Base-by-base conservation (phyloP, 352 stramenopile species). In the Phytophthora sojae region DNA sequence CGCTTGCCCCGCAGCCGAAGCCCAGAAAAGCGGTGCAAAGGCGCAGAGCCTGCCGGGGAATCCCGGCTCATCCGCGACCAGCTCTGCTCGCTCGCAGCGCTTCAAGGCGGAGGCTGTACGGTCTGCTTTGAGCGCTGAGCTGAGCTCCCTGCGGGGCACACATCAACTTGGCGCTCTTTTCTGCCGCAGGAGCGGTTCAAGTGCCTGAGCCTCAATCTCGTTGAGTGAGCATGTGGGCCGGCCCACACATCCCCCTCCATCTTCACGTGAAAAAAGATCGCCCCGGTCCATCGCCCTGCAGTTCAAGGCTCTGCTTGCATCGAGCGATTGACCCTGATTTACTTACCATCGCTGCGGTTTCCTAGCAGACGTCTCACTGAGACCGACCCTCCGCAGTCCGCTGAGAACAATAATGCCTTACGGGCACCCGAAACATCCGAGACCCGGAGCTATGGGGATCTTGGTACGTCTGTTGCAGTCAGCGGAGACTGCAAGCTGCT, bases 31-130 rank as follows among this genome's bases (percentile, higher is more conserved):
- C 37, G 49, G 56, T 17, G 49, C 49, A 56, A 19, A 8, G 47
- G 14, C 44, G 29, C 64, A 69, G 67, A 69, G 58, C 52, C 25
- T 58, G 59, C 49, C 25, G 60, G 35, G 44, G 61, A 60, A 75
- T 44, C 50, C 66, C 51, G 35, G 51, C 51, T 67, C 55, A 74
- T 71, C 64, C 32, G 56, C 64, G 45, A 23, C 19, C 39, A 57
- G 57, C 51, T 44, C 57, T 45, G 21, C 19, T 50, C 32, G 32
- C 47, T 37, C 17, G 35, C 39, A 12, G 55, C 42, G 42, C 42
- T 49, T 49, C 42, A 47, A 47, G 12, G 35, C 35, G 12, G 35
- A 44, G 35, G 4, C 35, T 44, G 35, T 6, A 44, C 35, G 11
- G 35, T 44, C 35, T 44, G 35, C 12, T 32, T 9, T 44, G 35